These are phyloP conservation scores for Brassica carinata DNA, from an alignment of 345 rosid species.

Conservation along the genomic window DNA sequence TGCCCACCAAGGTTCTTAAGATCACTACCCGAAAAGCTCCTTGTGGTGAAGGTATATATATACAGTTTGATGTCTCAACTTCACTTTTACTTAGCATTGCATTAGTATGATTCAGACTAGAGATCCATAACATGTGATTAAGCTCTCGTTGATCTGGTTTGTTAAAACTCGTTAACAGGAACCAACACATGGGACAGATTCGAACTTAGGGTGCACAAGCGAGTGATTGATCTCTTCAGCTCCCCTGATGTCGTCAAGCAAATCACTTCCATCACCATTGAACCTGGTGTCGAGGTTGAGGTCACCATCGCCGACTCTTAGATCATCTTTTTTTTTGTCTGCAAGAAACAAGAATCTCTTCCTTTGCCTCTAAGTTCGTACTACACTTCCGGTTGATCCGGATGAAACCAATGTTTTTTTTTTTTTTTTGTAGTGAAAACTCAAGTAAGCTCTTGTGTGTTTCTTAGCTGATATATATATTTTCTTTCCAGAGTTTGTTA, in stretches of 20 bases:
- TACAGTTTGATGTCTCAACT: neutral
- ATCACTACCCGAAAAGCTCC: slow-evolving; percentile 55
- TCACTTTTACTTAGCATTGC: neutral
- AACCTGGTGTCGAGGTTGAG: slow-evolving; percentile 69
- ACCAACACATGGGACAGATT: slow-evolving; percentile 69
- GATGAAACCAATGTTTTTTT: slow-evolving; percentile 14
- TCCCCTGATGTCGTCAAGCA: slow-evolving; percentile 72
- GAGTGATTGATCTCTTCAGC: slow-evolving; percentile 64
- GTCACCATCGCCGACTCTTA: slow-evolving; percentile 58
- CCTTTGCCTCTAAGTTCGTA: neutral
- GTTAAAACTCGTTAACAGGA: slow-evolving; percentile 35
- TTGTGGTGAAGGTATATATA: slow-evolving; percentile 55
- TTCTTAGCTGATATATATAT: slow-evolving; percentile 7
- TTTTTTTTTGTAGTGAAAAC: slow-evolving; percentile 16
- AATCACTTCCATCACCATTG: slow-evolving; percentile 64
- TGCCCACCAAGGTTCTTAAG: slow-evolving; percentile 51
- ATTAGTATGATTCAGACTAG: neutral
- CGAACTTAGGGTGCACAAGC: slow-evolving; percentile 64
- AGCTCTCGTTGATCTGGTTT: neutral
- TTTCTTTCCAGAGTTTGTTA: neutral
- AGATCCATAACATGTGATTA: neutral
- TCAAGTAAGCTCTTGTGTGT: neutral
- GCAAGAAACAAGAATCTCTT: slow-evolving; percentile 1
- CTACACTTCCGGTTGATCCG: neutral
- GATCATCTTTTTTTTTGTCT: neutral